phyloP scores from a whole-genome alignment of 1,284 basidiomycete genomes.

The Malassezia japonica region DNA sequence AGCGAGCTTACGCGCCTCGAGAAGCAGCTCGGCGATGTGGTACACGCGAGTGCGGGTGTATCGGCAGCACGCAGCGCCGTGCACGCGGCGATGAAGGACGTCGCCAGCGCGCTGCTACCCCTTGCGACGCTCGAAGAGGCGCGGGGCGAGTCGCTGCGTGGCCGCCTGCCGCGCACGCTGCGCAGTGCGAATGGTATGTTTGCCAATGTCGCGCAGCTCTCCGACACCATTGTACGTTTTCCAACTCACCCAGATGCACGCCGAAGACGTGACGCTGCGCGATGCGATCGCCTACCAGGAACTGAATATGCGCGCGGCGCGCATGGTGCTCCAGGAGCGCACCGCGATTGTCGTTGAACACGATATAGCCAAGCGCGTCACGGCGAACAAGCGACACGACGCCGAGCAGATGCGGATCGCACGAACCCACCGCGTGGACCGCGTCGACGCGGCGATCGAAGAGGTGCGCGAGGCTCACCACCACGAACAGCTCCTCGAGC shows the following conservation, averaged over 20 bases:
- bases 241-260: not conserved
- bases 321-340: conserved; percentile 35
- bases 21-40: conserved; percentile 10
- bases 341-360: conserved; percentile 42
- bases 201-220: not conserved
- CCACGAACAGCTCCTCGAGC: conserved; percentile 25
- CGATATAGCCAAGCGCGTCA: conserved; percentile 27
- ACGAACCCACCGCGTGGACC: conserved; percentile 22
- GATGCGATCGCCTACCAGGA: conserved; percentile 37
- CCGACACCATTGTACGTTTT: not conserved
- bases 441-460: conserved; percentile 32
- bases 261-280: conserved; percentile 21
- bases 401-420: conserved; percentile 29
- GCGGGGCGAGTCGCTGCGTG: not conserved
- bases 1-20: conserved; percentile 13
- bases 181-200: conserved; percentile 3
- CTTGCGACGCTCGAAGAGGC: conserved; percentile 15
- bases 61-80: conserved; percentile 6
- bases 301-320: conserved; percentile 35
- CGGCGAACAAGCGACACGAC: conserved; percentile 29
- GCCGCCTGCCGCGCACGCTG: conserved; percentile 8
- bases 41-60: conserved; percentile 1
- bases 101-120: conserved; percentile 9
- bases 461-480: conserved; percentile 36
- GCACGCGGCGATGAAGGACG: conserved; percentile 7